Percentiles rank a stretch among this genome's conserved stretches.
phyloP scores from a whole-genome alignment of 2,329 filamentous ascomycete species.

The Fusarium siculi region DNA sequence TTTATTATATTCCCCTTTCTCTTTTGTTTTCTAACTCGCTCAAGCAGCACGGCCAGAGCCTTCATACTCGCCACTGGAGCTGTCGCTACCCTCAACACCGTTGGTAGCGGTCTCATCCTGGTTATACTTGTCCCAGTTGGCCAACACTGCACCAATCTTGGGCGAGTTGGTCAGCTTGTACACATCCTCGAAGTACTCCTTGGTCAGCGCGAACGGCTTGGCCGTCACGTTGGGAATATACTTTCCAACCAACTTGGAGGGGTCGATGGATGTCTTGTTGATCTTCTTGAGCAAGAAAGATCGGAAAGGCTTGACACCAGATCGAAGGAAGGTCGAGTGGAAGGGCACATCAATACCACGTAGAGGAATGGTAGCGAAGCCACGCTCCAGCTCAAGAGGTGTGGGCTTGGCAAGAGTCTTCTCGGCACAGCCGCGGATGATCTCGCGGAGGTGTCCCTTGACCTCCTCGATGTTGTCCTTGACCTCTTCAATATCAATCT shows the following conservation, averaged over 20 bases:
- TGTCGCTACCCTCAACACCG: constrained; percentile 51
- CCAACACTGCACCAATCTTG: constrained; percentile 81
- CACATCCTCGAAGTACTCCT: constrained; percentile 99
- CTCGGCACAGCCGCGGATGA: constrained; percentile 88
- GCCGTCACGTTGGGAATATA: constrained; percentile 99
- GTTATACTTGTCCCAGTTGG: constrained; percentile 83
- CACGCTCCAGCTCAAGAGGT: constrained; percentile 90
- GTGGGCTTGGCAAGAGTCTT: constrained; percentile 88
- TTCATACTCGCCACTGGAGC: constrained; percentile 55
- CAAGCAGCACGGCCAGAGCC: constrained; percentile 56
- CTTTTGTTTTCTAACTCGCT: neutral
- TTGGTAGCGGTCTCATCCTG: constrained; percentile 59
- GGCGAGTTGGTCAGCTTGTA: constrained; percentile 90
- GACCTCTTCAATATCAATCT: constrained; percentile 95
- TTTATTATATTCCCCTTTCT: constrained; percentile 16
- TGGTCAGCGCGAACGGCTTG: constrained; percentile 92
- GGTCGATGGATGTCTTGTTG: constrained; percentile 98
- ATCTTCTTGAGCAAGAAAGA: constrained; percentile 99
- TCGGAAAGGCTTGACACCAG: constrained; percentile 98
- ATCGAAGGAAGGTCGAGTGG: constrained; percentile 98
- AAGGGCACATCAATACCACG: constrained; percentile 98
- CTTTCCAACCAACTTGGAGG: constrained; percentile 95
- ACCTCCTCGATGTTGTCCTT: constrained; percentile 92
- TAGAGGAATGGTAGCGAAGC: constrained; percentile 96
- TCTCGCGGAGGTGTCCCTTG: constrained; percentile 87